phyloP scores from a whole-genome alignment of 1,284 basidiomycete genomes.

The Cystodermella granulosa region DNA sequence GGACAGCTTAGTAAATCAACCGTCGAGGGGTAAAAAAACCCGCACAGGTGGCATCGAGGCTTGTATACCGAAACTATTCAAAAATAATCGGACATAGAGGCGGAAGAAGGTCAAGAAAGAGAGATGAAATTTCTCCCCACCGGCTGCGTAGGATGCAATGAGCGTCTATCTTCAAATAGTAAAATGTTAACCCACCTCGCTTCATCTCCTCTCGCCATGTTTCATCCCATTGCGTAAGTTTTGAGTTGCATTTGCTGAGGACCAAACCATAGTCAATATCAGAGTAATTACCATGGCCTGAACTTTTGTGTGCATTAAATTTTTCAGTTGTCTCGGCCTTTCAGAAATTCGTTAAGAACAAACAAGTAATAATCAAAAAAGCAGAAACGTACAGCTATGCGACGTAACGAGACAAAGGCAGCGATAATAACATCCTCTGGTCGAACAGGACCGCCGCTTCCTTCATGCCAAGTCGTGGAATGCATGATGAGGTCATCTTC shows the following conservation, averaged over 20 bases:
- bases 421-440: constrained; percentile 76
- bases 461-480: constrained; percentile 64
- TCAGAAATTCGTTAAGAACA: constrained; percentile 11
- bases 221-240: constrained; percentile 64
- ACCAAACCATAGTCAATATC: constrained; percentile 69
- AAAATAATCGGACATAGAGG: constrained; percentile 68
- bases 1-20: background rate
- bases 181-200: constrained; percentile 59
- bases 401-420: constrained; percentile 68
- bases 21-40: constrained; percentile 6
- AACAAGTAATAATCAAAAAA: constrained; percentile 1
- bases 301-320: constrained; percentile 54
- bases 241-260: constrained; percentile 63
- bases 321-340: constrained; percentile 73
- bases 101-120: constrained; percentile 70
- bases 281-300: constrained; percentile 42
- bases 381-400: constrained; percentile 57
- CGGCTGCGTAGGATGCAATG: constrained; percentile 41
- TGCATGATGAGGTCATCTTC: constrained; percentile 71
- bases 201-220: constrained; percentile 67
- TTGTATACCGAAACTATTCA: constrained; percentile 76
- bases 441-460: constrained; percentile 49
- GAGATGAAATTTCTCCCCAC: constrained; percentile 64
- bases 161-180: constrained; percentile 3
- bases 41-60: constrained; percentile 54